Evolutionary conservation across 441 rosid genomes (phyloP).

Genomic region (Pelargonium cotyledonis): DNA sequence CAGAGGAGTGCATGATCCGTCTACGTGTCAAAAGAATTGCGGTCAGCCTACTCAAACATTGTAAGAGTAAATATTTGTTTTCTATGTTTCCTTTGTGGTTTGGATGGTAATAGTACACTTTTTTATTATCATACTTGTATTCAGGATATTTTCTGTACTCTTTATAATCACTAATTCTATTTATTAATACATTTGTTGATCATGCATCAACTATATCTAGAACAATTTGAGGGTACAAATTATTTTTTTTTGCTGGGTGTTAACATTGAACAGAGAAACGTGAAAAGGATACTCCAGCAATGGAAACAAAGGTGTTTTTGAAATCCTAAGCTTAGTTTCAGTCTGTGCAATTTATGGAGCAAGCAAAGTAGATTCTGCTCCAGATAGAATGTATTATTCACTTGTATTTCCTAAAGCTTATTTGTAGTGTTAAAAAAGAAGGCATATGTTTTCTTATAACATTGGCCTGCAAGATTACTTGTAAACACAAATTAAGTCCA

Average conservation of each 20-base stretch:
- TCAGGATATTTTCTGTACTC: background rate
- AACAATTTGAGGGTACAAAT: background rate
- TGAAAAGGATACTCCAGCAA: background rate
- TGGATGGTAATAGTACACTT: background rate
- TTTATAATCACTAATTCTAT: background rate
- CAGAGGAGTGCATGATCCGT: conserved; percentile 44
- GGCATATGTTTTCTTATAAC: background rate
- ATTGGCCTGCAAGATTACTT: background rate
- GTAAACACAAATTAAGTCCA: background rate
- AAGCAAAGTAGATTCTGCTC: background rate
- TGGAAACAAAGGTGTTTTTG: no score
- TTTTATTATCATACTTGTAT: background rate
- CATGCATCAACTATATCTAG: no score
- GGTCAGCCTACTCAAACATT: conserved; percentile 64
- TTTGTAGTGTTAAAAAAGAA: background rate
- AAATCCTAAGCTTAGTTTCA: background rate
- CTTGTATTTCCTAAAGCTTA: conserved; percentile 2
- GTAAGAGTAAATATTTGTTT: conserved; percentile 28
- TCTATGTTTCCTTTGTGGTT: background rate
- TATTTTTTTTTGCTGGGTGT: background rate
- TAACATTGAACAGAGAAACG: background rate
- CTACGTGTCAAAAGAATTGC: conserved; percentile 47
- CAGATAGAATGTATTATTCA: background rate
- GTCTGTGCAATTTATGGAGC: background rate
- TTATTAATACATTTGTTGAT: background rate